Conservation (phyloP, 306 rosid genomes). For the Acacia confusa region DNA sequence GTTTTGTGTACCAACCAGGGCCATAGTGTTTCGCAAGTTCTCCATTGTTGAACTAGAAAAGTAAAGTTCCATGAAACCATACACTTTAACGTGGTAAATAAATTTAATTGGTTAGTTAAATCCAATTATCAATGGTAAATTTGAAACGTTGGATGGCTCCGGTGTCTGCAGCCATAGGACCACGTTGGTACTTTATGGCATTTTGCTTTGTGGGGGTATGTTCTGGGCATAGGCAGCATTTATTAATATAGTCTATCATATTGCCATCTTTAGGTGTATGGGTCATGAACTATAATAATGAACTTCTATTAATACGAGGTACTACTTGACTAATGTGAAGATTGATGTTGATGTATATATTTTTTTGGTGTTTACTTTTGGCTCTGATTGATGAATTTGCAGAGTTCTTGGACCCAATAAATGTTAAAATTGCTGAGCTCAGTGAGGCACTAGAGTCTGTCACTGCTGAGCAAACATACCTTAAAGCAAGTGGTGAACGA, state of each 20-base stretch:
- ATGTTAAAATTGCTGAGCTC: constrained; percentile 96
- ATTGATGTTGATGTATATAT: neutral
- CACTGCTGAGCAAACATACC: constrained; percentile 87
- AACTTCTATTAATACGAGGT: neutral
- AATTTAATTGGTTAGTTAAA: too few species aligned
- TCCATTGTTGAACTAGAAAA: too few species aligned
- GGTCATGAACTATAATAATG: neutral
- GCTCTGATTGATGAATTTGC: constrained; percentile 34
- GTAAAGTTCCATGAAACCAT: too few species aligned
- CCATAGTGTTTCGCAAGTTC: too few species aligned
- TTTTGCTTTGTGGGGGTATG: too few species aligned
- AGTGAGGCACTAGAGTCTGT: constrained; percentile 95
- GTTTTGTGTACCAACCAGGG: too few species aligned
- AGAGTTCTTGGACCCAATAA: constrained; percentile 98
- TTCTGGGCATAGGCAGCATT: constrained; percentile 24
- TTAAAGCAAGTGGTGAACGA: constrained; percentile 87
- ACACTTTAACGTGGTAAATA: too few species aligned
- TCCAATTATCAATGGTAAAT: too few species aligned
- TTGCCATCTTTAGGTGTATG: constrained; percentile 7
- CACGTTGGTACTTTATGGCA: too few species aligned
- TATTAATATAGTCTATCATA: constrained; percentile 1
- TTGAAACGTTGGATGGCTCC: too few species aligned
- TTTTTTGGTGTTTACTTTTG: neutral
- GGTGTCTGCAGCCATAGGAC: too few species aligned
- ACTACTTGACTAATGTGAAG: constrained; percentile 1